Base-by-base conservation (phyloP, 2,329 filamentous ascomycete species). In the Diaporthe velutina region DNA sequence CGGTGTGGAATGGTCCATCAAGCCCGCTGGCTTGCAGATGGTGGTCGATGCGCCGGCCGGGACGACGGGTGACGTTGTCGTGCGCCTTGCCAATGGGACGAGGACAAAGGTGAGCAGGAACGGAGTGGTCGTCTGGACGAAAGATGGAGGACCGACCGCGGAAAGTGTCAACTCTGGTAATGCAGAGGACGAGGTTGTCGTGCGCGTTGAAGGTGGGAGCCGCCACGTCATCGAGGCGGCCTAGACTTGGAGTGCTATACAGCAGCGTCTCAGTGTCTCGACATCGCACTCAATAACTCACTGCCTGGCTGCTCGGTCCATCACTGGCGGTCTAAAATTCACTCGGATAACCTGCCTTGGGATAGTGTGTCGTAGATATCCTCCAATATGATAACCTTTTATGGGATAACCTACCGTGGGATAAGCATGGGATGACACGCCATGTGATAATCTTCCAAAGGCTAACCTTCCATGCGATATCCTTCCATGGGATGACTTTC, bases 1-100 rank as follows among this genome's bases (percentile, higher is more conserved):
- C 5, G 75, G 48, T 9, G 84, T 87, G 1, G 76, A 79, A 9
- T 88, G 86, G 87, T 78, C 9, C 7, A 8, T 8, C 79, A 67
- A 19, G 17, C n/a, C 30, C 25, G 15, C 3, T 7, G 10, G 15
- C n/a, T 17, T 68, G 35, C n/a, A 68, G 9, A 54, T 68, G 30
- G 7, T 54, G 30, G 48, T 68, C 30, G 25, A 22, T 12, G 64
- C 64, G 33, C 84, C 85, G 5, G 64, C 55, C 10, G 79, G 79
- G 0, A 82, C 80, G 3, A 77, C 71, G 9, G 83, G 83, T 7
- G 78, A 74, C 7, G 76, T 83, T 12, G 76, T 76, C 1, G 54
- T 83, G 8, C 78, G 79, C 9, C 75, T 79, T 3, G 50, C 6
- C 22, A 79, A 75, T 5, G 55, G 64, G 25, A n/a, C n/a, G n/a